These are phyloP conservation scores for Isochrysis galbana DNA, from an alignment of 78 protist species.

Conservation along the genomic window DNA sequence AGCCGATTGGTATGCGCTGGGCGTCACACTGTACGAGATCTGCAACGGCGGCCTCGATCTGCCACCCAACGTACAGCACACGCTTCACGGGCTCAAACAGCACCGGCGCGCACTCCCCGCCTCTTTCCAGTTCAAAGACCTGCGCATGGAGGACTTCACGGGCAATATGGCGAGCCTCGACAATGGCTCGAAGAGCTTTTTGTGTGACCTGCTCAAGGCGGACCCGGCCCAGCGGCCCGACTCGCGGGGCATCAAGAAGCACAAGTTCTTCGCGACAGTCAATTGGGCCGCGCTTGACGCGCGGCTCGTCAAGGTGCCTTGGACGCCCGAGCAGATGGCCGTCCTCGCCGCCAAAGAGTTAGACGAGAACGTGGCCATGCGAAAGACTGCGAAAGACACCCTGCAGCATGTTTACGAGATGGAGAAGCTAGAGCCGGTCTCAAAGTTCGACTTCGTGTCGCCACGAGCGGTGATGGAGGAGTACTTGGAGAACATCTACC, in stretches of 20 bases:
- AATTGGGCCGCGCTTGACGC: neutral
- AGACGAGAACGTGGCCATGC: neutral
- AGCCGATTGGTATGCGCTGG: neutral
- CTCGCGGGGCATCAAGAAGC: neutral
- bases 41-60: neutral
- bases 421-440: neutral
- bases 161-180: neutral
- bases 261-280: neutral
- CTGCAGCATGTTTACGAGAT: neutral
- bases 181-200: neutral
- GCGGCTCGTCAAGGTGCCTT: neutral
- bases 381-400: neutral
- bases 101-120: neutral
- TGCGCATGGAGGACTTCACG: neutral
- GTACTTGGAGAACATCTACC: constrained; percentile 22
- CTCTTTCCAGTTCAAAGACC: neutral
- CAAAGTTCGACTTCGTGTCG: neutral
- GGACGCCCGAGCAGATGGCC: neutral
- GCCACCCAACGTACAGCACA: neutral
- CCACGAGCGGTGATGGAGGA: neutral
- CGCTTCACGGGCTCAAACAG: neutral
- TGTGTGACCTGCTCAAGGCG: neutral
- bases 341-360: neutral
- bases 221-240: neutral
- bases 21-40: neutral